Percentiles rank a stretch among this genome's conserved stretches.
Evolutionary conservation across 257 asterid genomes (phyloP).

Genomic region (Nicotiana otophora): DNA sequence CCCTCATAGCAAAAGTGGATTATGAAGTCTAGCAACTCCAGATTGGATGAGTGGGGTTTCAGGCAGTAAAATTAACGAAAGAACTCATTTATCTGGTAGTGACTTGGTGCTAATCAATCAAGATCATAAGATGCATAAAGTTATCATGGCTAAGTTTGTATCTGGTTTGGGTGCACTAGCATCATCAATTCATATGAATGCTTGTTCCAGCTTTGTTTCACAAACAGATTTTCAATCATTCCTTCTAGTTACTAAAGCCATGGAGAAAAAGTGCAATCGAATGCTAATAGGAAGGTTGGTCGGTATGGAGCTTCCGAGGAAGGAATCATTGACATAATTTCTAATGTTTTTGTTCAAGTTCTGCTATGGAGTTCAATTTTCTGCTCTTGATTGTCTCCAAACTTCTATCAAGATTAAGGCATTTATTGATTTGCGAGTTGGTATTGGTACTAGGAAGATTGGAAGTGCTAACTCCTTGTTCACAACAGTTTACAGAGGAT

Average conservation of each 20-base stretch:
- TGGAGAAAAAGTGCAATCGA: constrained; percentile 7
- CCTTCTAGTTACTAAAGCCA: not conserved
- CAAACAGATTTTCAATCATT: constrained; percentile 12
- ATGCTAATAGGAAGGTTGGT: constrained; percentile 12
- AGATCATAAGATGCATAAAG: not conserved
- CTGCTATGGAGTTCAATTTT: constrained; percentile 19
- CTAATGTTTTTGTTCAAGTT: constrained; percentile 20
- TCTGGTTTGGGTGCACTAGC: constrained; percentile 12
- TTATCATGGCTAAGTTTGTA: not conserved
- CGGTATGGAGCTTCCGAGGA: constrained; percentile 28
- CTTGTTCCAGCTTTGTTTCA: not conserved
- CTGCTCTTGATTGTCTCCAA: constrained; percentile 10
- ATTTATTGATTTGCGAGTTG: constrained; percentile 14
- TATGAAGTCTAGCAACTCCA: not conserved
- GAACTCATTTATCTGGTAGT: not conserved
- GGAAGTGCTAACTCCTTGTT: constrained; percentile 20
- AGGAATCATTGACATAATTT: constrained; percentile 11
- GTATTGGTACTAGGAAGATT: constrained; percentile 17
- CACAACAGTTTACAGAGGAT: constrained; percentile 18
- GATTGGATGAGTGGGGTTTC: not conserved
- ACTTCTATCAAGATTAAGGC: not conserved
- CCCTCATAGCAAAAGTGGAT: not conserved
- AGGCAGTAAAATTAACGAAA: not conserved
- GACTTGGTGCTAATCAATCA: not conserved
- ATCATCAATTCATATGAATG: constrained; percentile 6